A percentile compares a stretch with the other conserved stretches of the same genome.
phyloP scores from a whole-genome alignment of 495 filamentous ascomycete species.

The Filosporella fistucella region DNA sequence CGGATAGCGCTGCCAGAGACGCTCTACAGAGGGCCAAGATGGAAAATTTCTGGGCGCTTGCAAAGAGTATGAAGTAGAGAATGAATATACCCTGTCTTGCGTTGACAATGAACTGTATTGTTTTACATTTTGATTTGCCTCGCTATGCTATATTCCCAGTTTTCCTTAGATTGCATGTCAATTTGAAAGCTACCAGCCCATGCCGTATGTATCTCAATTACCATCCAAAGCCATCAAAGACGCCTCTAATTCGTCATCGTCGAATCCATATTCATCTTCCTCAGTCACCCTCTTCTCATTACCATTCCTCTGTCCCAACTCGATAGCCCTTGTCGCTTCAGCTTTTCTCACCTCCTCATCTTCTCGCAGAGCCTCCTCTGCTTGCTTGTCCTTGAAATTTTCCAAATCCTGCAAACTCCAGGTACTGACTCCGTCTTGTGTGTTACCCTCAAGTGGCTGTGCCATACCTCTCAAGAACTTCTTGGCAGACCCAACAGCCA shows the following conservation, averaged over 20 bases:
- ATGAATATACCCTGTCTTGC: background rate
- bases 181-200: background rate
- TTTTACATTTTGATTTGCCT: no score
- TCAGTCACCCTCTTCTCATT: conserved; percentile 45
- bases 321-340: conserved; percentile 15
- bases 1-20: conserved; percentile 81
- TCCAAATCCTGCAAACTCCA: conserved; percentile 80
- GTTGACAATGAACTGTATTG: no score
- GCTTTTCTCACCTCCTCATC: background rate
- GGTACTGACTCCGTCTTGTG: conserved; percentile 88
- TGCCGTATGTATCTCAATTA: background rate
- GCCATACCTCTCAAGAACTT: conserved; percentile 88
- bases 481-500: conserved; percentile 85
- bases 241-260: conserved; percentile 25
- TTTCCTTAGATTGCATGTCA: no score
- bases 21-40: conserved; percentile 74
- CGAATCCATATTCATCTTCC: conserved; percentile 20
- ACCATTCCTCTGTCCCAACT: conserved; percentile 40
- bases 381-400: conserved; percentile 70
- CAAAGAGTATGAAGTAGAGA: conserved; percentile 52
- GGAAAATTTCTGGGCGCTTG: conserved; percentile 95
- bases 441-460: conserved; percentile 74
- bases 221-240: conserved; percentile 20
- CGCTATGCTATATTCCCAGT: no score
- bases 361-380: conserved; percentile 50